Base-by-base conservation (phyloP, 768 basidiomycete species). In the Mycena floridula region DNA sequence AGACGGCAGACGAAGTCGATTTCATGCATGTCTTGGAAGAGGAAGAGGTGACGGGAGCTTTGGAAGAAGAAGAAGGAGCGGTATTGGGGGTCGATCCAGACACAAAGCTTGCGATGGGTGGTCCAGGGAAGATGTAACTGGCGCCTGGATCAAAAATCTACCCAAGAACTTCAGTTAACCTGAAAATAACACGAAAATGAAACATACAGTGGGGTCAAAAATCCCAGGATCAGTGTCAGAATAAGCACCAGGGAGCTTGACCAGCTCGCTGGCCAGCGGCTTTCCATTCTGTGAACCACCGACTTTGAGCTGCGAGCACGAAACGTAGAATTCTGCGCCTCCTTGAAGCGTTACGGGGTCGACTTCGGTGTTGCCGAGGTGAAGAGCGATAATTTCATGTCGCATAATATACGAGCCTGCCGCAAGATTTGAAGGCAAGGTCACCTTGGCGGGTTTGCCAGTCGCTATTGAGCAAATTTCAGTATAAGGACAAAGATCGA, bases 251-350 rank as follows among this genome's bases (percentile, higher is more conserved):
- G 77, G 76, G 51, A 78, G 67, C 18, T 52, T 56, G 27, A 72
- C 73, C 30, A 59, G 65, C 40, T 66, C 59, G 39, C 49, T 54
- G 27, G 59, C 20, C 0, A 51, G 42, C 5, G 70, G 64, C 6
- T 48, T 48, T 1, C 60, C 65, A 24, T 59, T 57, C 42, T 61
- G 60, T 32, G 57, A 60, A 4, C 75, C 73, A 9, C 54, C 39
- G 26, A 76, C 47, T 46, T 62, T 59, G 41, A 70, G 52, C 60
- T 67, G 54, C 9, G 65, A 65, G 53, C 76, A 79, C n/a, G 73
- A 67, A 2, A 74, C 73, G 50, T 79, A 79, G 55, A 79, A 79
- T 56, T 79, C 78, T 3, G 73, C 77, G 23, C 76, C 76, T 15
- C 74, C 74, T 15, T 55, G 22, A n/a, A n/a, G n/a, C n/a, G n/a